Conservation (phyloP, 768 basidiomycete genomes). For the Tephrocybe sp. region DNA sequence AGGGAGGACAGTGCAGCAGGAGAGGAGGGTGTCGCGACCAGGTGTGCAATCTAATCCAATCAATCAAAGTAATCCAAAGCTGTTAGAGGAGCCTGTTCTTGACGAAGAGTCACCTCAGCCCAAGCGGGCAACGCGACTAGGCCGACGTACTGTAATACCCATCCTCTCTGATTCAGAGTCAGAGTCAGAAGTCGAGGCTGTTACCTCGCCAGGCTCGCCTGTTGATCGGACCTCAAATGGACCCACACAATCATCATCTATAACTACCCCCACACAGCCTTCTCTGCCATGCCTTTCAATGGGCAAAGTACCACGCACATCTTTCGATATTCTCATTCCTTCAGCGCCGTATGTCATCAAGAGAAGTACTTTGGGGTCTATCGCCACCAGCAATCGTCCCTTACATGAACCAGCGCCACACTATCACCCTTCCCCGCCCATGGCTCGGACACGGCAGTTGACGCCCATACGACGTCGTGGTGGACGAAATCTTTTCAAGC, state of each 20-base stretch:
- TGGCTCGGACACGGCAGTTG: constrained; percentile 52
- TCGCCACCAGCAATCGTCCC: constrained; percentile 1
- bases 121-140: constrained; percentile 23
- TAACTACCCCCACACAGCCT: constrained; percentile 1
- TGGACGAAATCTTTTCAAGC: constrained; percentile 37
- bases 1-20: constrained; percentile 57
- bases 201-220: constrained; percentile 9
- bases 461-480: constrained; percentile 60
- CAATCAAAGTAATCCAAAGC: constrained; percentile 4
- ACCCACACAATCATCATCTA: background rate
- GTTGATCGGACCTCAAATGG: constrained; percentile 13
- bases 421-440: constrained; percentile 26
- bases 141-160: constrained; percentile 13
- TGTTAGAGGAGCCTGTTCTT: background rate
- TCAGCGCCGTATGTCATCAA: constrained; percentile 28
- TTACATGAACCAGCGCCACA: constrained; percentile 9
- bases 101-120: constrained; percentile 17
- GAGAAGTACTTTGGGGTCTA: constrained; percentile 20
- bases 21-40: constrained; percentile 54
- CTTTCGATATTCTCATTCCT: constrained; percentile 43
- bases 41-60: constrained; percentile 35
- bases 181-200: constrained; percentile 28
- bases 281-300: constrained; percentile 10
- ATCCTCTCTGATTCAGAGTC: constrained; percentile 42
- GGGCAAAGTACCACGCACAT: constrained; percentile 16